Evolutionary conservation across 768 basidiomycete species (phyloP), one percentile per base, ranked within the genome.

Genomic region (Mycena kentingensis): DNA sequence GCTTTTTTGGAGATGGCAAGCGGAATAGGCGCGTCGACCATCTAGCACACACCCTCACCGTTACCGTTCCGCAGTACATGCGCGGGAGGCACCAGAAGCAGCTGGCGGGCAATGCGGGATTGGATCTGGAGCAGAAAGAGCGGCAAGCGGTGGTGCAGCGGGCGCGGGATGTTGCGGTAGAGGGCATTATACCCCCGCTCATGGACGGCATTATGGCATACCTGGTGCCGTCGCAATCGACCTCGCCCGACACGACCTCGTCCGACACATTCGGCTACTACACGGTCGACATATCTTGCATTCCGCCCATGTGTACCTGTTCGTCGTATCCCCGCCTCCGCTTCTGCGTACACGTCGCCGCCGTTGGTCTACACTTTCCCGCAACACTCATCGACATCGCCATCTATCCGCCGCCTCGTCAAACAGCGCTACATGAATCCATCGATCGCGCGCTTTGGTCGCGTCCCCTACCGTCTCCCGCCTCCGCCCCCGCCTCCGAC

Each of bases 11-110:
- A 24, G 27, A 61, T 15, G 62, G 64, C 2, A 45, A 48, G n/a
- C 55, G 52, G 3, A 67, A 67, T 39, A 38, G 60, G 13, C 46
- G 46, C 13, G 15, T 65, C 7, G 65, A 66, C 36, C 56, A 63
- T 29, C 48, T 67, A 3, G 21, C 65, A 2, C 43, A 50, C 49
- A 46, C 58, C 21, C 61, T 67, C 11, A 16, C 52, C 18, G 11
- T 31, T 10, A 12, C 44, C 4, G 66, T 57, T 2, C 15, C 61
- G 2, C 44, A 45, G 3, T 55, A 60, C 49, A n/a, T 67, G 51
- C 39, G 11, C 21, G 18, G 45, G 22, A 6, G 54, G 39, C 50
- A 63, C 3, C 46, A 36, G 4, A 49, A 60, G 1, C 65, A 63
- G 47, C 32, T 31, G 6, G 5, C 43, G 5, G 63, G 63, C 8